Evolutionary conservation across 495 filamentous ascomycete genomes (phyloP).

Genomic region (Amorphotheca resinae): DNA sequence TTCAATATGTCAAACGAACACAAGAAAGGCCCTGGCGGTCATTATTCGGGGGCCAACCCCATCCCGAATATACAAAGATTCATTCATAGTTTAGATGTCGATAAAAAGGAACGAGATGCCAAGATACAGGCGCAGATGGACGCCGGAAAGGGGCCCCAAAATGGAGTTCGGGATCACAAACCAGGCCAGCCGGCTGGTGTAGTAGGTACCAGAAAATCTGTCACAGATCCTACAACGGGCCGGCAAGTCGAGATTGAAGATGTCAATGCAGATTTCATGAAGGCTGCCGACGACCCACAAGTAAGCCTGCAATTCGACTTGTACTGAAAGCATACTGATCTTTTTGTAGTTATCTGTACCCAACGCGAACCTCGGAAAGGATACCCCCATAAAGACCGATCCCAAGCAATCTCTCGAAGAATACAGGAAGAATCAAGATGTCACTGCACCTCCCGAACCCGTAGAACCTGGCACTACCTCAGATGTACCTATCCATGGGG

Average conservation of each 20-base stretch:
- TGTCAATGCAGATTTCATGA: constrained; percentile 54
- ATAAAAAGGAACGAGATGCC: constrained; percentile 64
- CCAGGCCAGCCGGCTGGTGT: constrained; percentile 29
- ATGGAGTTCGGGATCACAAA: constrained; percentile 28
- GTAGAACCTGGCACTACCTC: constrained; percentile 65
- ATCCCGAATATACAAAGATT: constrained; percentile 83
- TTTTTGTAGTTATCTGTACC: constrained; percentile 57
- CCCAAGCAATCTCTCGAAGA: constrained; percentile 47
- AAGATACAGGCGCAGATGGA: constrained; percentile 44
- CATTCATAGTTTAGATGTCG: constrained; percentile 59
- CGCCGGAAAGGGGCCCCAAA: constrained; percentile 23
- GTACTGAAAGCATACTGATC: constrained; percentile 39
- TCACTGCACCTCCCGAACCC: constrained; percentile 85
- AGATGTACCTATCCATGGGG: constrained; percentile 89
- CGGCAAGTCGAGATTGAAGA: constrained; percentile 81
- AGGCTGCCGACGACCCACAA: constrained; percentile 54
- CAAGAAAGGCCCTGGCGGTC: constrained; percentile 25
- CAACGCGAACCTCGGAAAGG: constrained; percentile 73
- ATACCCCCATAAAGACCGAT: constrained; percentile 38
- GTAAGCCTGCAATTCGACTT: constrained; percentile 29
- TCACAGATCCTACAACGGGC: constrained; percentile 81
- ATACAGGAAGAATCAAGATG: constrained; percentile 74
- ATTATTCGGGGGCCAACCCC: constrained; percentile 58
- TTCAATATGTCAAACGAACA: constrained; percentile 13
- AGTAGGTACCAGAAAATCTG: constrained; percentile 42